A percentile compares a stretch with the other conserved stretches of the same genome.
These are phyloP conservation scores for Talaromyces adpressus DNA, from an alignment of 495 filamentous ascomycete genomes.

Conservation along the genomic window DNA sequence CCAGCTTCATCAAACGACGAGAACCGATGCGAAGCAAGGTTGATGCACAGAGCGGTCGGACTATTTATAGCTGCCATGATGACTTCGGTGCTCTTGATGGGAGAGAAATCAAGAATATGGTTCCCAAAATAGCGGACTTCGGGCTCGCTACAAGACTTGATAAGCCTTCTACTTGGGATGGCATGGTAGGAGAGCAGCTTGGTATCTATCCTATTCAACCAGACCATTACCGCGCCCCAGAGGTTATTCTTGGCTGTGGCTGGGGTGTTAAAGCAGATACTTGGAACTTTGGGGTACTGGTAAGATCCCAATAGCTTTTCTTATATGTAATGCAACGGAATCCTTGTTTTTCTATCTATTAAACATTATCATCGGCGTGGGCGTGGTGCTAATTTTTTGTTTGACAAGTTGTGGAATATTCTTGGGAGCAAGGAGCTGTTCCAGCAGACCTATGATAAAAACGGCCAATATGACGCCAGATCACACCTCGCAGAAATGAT, in stretches of 20 bases:
- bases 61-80: constrained; percentile 31
- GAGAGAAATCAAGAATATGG: constrained; percentile 12
- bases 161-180: background rate
- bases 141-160: constrained; percentile 20
- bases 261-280: constrained; percentile 36
- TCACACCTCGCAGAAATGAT: constrained; percentile 24
- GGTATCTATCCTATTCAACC: constrained; percentile 24
- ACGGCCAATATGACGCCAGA: constrained; percentile 14
- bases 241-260: constrained; percentile 27
- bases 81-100: constrained; percentile 12
- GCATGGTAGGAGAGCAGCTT: background rate
- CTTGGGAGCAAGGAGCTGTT: constrained; percentile 20
- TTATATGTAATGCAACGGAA: no score
- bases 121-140: constrained; percentile 32
- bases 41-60: constrained; percentile 8
- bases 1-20: background rate
- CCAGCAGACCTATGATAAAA: constrained; percentile 13
- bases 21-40: constrained; percentile 10
- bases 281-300: constrained; percentile 30
- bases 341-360: no score
- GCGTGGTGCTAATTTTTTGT: background rate
- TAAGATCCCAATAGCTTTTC: constrained; percentile 7
- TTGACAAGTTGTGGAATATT: constrained; percentile 20
- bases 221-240: constrained; percentile 27
- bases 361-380: background rate